These are phyloP conservation scores for Tricharina praecox DNA, from an alignment of 495 filamentous ascomycete genomes.

Conservation along the genomic window DNA sequence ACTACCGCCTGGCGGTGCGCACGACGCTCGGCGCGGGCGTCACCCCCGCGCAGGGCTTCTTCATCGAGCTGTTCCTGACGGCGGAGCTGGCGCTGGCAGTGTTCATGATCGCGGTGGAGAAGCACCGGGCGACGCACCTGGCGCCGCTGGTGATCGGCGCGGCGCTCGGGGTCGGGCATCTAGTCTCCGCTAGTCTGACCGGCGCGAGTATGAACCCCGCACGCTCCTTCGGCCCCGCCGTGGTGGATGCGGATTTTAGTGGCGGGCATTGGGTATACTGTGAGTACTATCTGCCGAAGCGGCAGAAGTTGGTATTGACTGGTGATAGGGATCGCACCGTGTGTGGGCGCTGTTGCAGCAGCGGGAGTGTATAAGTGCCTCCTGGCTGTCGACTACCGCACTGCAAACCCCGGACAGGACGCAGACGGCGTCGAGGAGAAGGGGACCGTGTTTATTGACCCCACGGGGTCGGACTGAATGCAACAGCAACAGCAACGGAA, in stretches of 20 bases:
- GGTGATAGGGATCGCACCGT: conserved; percentile 35
- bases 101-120: conserved; percentile 38
- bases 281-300: conserved; percentile 1
- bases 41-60: conserved; percentile 40
- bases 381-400: conserved; percentile 27
- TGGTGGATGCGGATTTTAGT: conserved; percentile 47
- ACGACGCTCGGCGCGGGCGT: conserved; percentile 27
- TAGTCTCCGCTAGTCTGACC: conserved; percentile 56
- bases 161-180: conserved; percentile 50
- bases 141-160: conserved; percentile 66
- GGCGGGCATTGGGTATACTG: conserved; percentile 57
- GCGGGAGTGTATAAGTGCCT: conserved; percentile 23
- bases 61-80: conserved; percentile 68
- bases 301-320: conserved; percentile 4
- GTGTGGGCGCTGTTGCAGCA: conserved; percentile 25
- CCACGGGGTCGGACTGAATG: not conserved
- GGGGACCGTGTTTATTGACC: not conserved
- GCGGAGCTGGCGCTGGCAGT: conserved; percentile 60
- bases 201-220: conserved; percentile 57
- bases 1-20: conserved; percentile 30
- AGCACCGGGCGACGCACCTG: conserved; percentile 56
- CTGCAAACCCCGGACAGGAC: conserved; percentile 28
- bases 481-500: too few species aligned
- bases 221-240: conserved; percentile 52
- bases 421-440: conserved; percentile 5